These are phyloP conservation scores for Diaporthe sp. DNA, from an alignment of 2,329 filamentous ascomycete genomes.

Conservation along the genomic window DNA sequence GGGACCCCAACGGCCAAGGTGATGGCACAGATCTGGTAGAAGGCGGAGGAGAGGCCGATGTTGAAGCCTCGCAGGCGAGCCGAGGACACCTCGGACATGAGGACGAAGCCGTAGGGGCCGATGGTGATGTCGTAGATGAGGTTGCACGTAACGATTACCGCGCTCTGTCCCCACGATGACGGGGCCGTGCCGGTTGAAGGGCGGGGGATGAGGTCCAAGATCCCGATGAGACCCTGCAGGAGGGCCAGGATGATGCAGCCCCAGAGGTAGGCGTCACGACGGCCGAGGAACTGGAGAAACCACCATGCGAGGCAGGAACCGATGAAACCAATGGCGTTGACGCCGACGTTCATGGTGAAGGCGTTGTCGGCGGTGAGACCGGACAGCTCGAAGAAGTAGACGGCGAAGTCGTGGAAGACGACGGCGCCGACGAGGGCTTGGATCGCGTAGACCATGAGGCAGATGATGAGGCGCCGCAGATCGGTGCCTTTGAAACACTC, in stretches of 20 bases:
- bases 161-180: conserved; percentile 50
- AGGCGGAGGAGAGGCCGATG: conserved; percentile 39
- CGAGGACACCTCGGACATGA: conserved; percentile 37
- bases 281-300: conserved; percentile 49
- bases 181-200: conserved; percentile 40
- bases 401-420: conserved; percentile 44
- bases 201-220: conserved; percentile 48
- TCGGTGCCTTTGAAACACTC: conserved; percentile 41
- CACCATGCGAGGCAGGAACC: conserved; percentile 54
- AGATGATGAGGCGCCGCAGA: conserved; percentile 42
- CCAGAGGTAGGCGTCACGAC: conserved; percentile 50
- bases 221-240: conserved; percentile 49
- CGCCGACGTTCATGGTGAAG: conserved; percentile 52
- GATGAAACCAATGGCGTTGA: conserved; percentile 52
- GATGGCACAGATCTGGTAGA: conserved; percentile 42
- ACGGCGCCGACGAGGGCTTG: conserved; percentile 42
- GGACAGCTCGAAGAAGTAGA: conserved; percentile 42
- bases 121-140: conserved; percentile 37
- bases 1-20: conserved; percentile 46
- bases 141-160: conserved; percentile 45
- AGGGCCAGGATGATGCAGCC: conserved; percentile 47
- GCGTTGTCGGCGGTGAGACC: conserved; percentile 45
- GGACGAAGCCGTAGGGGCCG: conserved; percentile 35
- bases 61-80: conserved; percentile 35
- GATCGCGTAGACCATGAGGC: conserved; percentile 41